These are phyloP conservation scores for Plasmodium cynomolgi DNA, from an alignment of 169 alveolate genomes.

Conservation along the genomic window DNA sequence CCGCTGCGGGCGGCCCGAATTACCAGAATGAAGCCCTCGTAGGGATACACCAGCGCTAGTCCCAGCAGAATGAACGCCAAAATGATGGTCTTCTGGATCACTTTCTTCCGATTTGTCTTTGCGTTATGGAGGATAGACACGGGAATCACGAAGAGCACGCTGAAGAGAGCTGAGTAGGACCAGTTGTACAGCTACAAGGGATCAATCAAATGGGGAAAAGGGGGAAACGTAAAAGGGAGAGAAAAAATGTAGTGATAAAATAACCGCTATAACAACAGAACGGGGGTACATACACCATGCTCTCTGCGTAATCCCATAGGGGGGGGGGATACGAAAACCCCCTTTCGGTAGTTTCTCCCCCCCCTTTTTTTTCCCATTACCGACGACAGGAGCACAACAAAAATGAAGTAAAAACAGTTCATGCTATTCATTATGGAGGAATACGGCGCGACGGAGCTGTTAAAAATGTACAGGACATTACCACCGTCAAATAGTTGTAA, in stretches of 20 bases:
- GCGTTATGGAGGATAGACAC: conserved; percentile 53
- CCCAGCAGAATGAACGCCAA: conserved; percentile 22
- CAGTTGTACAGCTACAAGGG: conserved; percentile 55
- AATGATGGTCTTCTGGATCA: conserved; percentile 6
- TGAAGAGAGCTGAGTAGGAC: conserved; percentile 58
- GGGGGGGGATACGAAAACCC: background rate
- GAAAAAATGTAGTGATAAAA: background rate
- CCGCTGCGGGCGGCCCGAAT: background rate
- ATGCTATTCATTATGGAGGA: conserved; percentile 28
- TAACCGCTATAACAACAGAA: background rate
- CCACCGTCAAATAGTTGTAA: conserved; percentile 2
- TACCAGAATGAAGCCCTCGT: conserved; percentile 54
- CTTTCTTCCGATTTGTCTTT: background rate
- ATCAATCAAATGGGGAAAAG: background rate
- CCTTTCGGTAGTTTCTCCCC: background rate
- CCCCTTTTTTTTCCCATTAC: conserved; percentile 15
- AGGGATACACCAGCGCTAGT: conserved; percentile 39
- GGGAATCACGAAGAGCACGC: conserved; percentile 35
- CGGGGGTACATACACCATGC: background rate
- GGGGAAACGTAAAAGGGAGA: background rate
- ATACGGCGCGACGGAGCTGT: conserved; percentile 61
- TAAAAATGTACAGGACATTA: conserved; percentile 54
- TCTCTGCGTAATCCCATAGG: background rate
- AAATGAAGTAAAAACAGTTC: conserved; percentile 54
- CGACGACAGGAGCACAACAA: conserved; percentile 45